phyloP scores from a whole-genome alignment of 202 grass and related monocot genomes.

The Saccharum hybrid region DNA sequence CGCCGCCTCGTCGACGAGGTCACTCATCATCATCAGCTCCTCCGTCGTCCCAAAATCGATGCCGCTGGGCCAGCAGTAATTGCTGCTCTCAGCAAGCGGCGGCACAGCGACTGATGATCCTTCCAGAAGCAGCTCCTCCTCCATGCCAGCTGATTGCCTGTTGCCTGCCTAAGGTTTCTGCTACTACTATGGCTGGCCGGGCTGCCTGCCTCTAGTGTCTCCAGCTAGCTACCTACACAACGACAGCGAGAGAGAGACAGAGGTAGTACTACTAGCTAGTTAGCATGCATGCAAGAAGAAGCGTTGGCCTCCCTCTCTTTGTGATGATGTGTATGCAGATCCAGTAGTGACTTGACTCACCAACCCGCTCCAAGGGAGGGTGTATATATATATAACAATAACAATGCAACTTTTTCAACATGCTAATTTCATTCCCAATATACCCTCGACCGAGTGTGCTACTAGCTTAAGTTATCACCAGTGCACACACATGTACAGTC shows the following conservation, averaged over 20 bases:
- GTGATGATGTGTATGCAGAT: no score
- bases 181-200: background rate
- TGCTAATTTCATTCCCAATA: background rate
- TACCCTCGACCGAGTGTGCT: background rate
- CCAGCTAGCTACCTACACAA: no score
- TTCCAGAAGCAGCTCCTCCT: background rate
- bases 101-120: background rate
- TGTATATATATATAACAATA: constrained; percentile 14
- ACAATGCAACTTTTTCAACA: no score
- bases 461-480: no score
- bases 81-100: background rate
- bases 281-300: no score
- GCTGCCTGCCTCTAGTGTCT: no score
- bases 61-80: background rate
- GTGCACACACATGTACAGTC: no score
- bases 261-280: no score
- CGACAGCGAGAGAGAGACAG: no score
- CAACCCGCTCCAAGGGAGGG: constrained; percentile 23
- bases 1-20: constrained; percentile 42
- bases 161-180: background rate
- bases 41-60: background rate
- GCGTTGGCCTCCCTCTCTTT: no score
- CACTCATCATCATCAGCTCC: constrained; percentile 45
- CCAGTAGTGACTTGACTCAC: constrained; percentile 32
- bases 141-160: background rate